These are phyloP conservation scores for Naganishia sp. DNA, from an alignment of 1,284 basidiomycete species.

Conservation along the genomic window DNA sequence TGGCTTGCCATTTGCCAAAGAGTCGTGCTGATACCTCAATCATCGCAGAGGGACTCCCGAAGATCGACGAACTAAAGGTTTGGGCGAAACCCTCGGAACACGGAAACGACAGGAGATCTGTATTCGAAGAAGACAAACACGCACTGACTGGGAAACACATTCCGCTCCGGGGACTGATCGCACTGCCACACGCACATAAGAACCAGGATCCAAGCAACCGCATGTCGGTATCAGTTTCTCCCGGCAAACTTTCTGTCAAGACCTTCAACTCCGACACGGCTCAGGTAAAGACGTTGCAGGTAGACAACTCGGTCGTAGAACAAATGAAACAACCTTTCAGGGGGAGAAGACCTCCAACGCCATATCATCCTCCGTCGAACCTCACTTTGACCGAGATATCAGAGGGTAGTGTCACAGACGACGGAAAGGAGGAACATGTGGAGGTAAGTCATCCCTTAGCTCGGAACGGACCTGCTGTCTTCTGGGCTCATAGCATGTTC, in stretches of 20 bases:
- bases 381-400: constrained; percentile 2
- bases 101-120: not conserved
- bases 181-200: not conserved
- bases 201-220: not conserved
- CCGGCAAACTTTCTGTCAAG: not conserved
- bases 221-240: not conserved
- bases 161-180: not conserved
- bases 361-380: constrained; percentile 11
- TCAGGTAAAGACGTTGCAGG: not conserved
- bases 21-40: too few species aligned
- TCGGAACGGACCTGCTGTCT: too few species aligned
- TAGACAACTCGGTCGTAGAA: not conserved
- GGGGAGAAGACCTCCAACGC: constrained; percentile 16
- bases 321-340: not conserved
- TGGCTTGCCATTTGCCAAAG: too few species aligned
- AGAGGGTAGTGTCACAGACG: not conserved
- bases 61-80: not conserved
- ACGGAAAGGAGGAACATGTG: not conserved
- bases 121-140: not conserved
- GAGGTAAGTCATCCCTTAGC: too few species aligned
- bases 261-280: not conserved
- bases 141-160: not conserved
- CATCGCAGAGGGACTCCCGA: not conserved
- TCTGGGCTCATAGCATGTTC: too few species aligned
- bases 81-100: not conserved